phyloP scores from a whole-genome alignment of 768 basidiomycete genomes.

The Leccinum pellstonianum region DNA sequence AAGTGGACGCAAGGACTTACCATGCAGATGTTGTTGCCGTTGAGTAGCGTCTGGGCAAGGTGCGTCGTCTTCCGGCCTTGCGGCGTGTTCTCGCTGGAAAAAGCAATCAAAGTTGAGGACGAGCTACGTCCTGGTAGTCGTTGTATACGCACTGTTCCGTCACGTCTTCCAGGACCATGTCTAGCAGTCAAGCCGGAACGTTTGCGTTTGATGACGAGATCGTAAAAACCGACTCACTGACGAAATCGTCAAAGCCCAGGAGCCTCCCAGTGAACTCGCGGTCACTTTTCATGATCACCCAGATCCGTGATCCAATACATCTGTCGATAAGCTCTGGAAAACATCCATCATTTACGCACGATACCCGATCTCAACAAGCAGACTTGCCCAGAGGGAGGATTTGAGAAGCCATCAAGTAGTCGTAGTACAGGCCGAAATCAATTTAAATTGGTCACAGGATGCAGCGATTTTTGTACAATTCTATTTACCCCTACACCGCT shows the following conservation, averaged over 20 bases:
- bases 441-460: slow-evolving; percentile 1
- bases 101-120: neutral
- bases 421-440: slow-evolving; percentile 4
- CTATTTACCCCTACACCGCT: slow-evolving; percentile 9
- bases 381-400: slow-evolving; percentile 84
- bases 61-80: slow-evolving; percentile 78
- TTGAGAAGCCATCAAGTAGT: slow-evolving; percentile 75
- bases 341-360: neutral
- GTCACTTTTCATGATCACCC: slow-evolving; percentile 98
- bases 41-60: slow-evolving; percentile 84
- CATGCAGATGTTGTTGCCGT: slow-evolving; percentile 97
- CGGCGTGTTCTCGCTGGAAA: slow-evolving; percentile 76
- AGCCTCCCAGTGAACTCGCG: slow-evolving; percentile 95
- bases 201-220: neutral
- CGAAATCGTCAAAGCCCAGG: slow-evolving; percentile 97
- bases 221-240: slow-evolving; percentile 69
- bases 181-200: slow-evolving; percentile 37
- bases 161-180: slow-evolving; percentile 95
- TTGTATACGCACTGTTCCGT: slow-evolving; percentile 78
- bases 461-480: slow-evolving; percentile 8
- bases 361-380: neutral
- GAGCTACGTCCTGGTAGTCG: neutral
- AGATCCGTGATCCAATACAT: slow-evolving; percentile 95
- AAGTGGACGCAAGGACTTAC: slow-evolving; percentile 42
- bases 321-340: slow-evolving; percentile 87